A percentile compares a stretch with the other conserved stretches of the same genome.
Conservation (phyloP, 1,284 basidiomycete genomes). For the Ganoderma leucocontextum region DNA sequence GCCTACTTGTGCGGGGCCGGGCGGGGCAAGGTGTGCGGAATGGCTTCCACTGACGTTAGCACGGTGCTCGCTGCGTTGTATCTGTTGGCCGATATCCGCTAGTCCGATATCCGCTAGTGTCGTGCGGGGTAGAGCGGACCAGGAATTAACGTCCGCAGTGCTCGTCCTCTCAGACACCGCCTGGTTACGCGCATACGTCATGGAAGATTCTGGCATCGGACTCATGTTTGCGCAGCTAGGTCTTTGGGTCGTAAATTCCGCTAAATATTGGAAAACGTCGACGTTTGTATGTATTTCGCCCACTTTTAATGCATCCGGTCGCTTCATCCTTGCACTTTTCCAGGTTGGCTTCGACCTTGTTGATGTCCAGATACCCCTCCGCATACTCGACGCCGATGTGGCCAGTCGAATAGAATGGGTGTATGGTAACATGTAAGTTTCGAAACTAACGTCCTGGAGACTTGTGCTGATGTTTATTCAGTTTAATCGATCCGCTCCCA, state of each 20-base stretch:
- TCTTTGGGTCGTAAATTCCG: conserved; percentile 74
- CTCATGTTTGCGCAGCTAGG: conserved; percentile 55
- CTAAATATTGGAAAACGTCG: conserved; percentile 70
- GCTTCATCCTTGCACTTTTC: neutral
- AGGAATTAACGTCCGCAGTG: neutral
- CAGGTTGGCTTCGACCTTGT: conserved; percentile 82
- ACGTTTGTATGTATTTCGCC: conserved; percentile 60
- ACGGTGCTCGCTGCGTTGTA: neutral
- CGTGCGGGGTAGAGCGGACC: neutral
- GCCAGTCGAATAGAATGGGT: conserved; percentile 68
- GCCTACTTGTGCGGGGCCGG: neutral
- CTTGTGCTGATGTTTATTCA: conserved; percentile 38
- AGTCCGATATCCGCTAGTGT: neutral
- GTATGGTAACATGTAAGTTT: conserved; percentile 75
- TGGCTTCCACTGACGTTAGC: neutral
- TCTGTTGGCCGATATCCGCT: neutral
- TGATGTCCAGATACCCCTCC: conserved; percentile 67
- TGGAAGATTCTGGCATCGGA: neutral
- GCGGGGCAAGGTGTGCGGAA: neutral
- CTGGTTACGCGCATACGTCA: neutral
- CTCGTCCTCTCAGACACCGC: neutral
- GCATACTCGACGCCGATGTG: conserved; percentile 55
- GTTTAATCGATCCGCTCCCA: conserved; percentile 75
- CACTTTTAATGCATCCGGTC: neutral
- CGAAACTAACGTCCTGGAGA: conserved; percentile 9